A percentile compares a stretch with the other conserved stretches of the same genome.
Conservation (phyloP, 1,284 basidiomycete species). For the Pterulicium gracile region DNA sequence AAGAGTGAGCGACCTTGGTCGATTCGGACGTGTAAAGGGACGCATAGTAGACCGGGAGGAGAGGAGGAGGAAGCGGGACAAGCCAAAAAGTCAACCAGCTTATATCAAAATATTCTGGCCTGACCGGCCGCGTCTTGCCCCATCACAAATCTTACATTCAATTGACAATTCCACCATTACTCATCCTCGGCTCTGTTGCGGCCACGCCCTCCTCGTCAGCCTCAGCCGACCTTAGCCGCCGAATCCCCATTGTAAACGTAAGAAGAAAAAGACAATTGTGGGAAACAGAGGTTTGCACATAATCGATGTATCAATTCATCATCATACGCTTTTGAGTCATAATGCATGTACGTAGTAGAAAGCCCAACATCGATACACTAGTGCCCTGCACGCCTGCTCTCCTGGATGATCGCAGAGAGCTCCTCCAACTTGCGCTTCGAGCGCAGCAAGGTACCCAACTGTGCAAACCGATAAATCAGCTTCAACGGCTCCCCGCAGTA, state of each 20-base stretch:
- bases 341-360: no score
- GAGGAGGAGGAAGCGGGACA: slow-evolving; percentile 28
- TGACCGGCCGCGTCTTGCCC: background rate
- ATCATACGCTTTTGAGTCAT: no score
- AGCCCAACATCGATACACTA: no score
- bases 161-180: no score
- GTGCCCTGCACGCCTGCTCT: slow-evolving; percentile 72
- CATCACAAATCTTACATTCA: background rate
- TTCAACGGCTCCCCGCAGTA: slow-evolving; percentile 3
- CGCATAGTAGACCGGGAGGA: slow-evolving; percentile 40
- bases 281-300: no score
- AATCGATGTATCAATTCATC: no score
- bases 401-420: slow-evolving; percentile 83
- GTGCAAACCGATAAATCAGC: slow-evolving; percentile 6
- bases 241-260: no score
- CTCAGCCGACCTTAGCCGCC: background rate
- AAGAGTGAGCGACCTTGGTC: slow-evolving; percentile 13
- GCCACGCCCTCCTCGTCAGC: background rate
- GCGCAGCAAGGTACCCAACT: slow-evolving; percentile 93
- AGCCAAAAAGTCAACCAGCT: background rate
- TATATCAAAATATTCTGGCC: background rate
- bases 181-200: no score
- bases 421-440: slow-evolving; percentile 98
- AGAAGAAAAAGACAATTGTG: no score
- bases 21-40: slow-evolving; percentile 31